phyloP scores from a whole-genome alignment of 441 rosid species.

The Mallotus japonicus region DNA sequence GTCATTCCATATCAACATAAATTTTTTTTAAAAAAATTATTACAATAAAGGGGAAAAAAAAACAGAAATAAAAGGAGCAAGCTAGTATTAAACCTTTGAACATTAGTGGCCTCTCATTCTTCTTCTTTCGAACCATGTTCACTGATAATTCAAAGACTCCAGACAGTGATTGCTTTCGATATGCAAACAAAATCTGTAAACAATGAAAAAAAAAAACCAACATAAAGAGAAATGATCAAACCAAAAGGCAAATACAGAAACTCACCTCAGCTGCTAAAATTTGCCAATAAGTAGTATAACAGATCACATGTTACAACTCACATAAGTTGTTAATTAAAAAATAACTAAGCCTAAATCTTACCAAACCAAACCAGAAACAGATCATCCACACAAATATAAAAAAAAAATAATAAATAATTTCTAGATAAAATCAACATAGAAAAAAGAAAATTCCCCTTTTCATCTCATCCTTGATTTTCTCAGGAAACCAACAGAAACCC shows the following conservation, averaged over 20 bases:
- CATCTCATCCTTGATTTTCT: not conserved
- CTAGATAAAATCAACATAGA: not conserved
- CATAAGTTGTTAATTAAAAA: not conserved
- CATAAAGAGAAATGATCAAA: too few relatives aligned
- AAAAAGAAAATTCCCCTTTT: too few relatives aligned
- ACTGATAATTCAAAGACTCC: slow-evolving; percentile 9
- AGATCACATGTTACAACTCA: not conserved
- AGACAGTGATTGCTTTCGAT: slow-evolving; percentile 14
- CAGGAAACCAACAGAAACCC: slow-evolving; percentile 15
- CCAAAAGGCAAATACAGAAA: not conserved
- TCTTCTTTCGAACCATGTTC: slow-evolving; percentile 20
- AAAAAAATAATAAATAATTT: not conserved
- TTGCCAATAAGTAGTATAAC: not conserved
- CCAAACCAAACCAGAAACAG: not conserved
- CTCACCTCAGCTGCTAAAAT: not conserved
- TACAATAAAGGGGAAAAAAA: not conserved
- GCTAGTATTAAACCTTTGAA: slow-evolving; percentile 7
- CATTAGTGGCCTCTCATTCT: slow-evolving; percentile 16
- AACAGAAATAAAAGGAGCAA: not conserved
- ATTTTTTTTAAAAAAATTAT: not conserved
- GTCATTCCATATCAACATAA: not conserved
- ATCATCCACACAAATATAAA: not conserved
- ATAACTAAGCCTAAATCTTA: not conserved
- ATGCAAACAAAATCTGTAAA: slow-evolving; percentile 2
- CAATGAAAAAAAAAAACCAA: not conserved